These are phyloP conservation scores for Obelidium mucronatum DNA, from an alignment of 192 early-diverging fungal genomes.

Conservation along the genomic window DNA sequence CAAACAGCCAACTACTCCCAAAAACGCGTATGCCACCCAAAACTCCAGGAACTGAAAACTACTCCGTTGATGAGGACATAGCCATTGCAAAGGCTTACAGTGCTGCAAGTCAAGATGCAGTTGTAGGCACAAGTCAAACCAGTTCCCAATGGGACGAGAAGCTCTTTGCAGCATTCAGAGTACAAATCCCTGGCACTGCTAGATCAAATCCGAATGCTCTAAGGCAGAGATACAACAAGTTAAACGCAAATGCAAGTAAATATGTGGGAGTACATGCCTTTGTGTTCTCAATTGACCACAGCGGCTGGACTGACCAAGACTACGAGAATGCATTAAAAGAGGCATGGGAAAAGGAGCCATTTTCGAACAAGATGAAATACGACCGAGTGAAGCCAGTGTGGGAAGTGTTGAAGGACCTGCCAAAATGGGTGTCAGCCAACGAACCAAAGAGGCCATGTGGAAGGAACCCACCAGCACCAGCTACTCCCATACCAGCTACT, in stretches of 20 bases:
- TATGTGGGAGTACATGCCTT: not conserved
- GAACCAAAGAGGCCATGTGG: not conserved
- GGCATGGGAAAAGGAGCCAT: not conserved
- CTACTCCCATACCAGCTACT: not conserved
- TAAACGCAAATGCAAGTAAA: constrained; percentile 9
- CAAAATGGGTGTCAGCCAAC: not conserved
- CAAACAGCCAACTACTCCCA: no score
- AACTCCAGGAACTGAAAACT: not conserved
- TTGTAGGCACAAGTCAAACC: not conserved
- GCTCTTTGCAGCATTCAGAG: not conserved
- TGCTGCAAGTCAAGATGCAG: not conserved
- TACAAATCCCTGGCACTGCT: not conserved
- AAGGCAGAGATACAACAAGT: not conserved
- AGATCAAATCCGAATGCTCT: not conserved
- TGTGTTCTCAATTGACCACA: not conserved
- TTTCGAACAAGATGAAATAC: not conserved
- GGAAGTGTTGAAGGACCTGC: not conserved
- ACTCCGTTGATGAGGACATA: not conserved
- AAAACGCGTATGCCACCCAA: no score
- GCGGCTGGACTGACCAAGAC: constrained; percentile 2
- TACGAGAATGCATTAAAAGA: not conserved
- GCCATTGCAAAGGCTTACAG: not conserved
- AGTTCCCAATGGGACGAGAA: not conserved
- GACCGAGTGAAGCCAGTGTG: not conserved
- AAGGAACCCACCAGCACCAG: no score